A percentile compares a stretch with the other conserved stretches of the same genome.
phyloP scores from a whole-genome alignment of 345 rosid genomes.

The Eucalyptus fibrosa region DNA sequence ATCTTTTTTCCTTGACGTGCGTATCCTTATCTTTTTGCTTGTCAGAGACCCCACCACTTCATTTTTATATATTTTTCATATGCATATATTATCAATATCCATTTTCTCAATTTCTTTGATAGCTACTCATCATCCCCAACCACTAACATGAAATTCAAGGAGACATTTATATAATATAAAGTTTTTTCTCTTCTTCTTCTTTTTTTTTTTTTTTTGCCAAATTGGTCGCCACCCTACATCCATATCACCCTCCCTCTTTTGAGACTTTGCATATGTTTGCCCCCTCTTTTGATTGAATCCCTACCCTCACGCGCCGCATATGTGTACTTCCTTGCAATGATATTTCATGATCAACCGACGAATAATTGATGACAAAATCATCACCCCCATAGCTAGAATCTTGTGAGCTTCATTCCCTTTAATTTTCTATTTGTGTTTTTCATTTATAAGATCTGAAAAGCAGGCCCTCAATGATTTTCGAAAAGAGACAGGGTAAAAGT shows the following conservation, averaged over 20 bases:
- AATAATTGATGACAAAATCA: neutral
- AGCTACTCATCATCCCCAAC: neutral
- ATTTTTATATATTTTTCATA: neutral
- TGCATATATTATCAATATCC: neutral
- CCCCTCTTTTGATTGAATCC: neutral
- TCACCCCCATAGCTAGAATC: neutral
- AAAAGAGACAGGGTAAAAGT: neutral
- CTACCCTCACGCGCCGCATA: neutral
- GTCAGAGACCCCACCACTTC: neutral
- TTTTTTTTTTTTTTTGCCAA: neutral
- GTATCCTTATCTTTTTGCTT: neutral
- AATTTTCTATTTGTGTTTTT: neutral
- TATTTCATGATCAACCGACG: neutral
- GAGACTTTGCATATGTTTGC: neutral
- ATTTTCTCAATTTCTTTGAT: neutral
- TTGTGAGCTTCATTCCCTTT: neutral
- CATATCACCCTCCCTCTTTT: neutral
- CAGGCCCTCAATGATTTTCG: neutral
- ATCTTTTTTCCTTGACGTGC: neutral
- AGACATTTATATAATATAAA: neutral
- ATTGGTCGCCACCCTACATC: neutral
- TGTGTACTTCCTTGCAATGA: neutral
- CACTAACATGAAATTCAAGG: neutral
- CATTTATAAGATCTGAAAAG: neutral
- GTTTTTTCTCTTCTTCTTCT: neutral